Percentiles rank a stretch among this genome's conserved stretches.
These are phyloP conservation scores for Kentomonas sorsogonicus DNA, from an alignment of 208 protist genomes.

Conservation along the genomic window DNA sequence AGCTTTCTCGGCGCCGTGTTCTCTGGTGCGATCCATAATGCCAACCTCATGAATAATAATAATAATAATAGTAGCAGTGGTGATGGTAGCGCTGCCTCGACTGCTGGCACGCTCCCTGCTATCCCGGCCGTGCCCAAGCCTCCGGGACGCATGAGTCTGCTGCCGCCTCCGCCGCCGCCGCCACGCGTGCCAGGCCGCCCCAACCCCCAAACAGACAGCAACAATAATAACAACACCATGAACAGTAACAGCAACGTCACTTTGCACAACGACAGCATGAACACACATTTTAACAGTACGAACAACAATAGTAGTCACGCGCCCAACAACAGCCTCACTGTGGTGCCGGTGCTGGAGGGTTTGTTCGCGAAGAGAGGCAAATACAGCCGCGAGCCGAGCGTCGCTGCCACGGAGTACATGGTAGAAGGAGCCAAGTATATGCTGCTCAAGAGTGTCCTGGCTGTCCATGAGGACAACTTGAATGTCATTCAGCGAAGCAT, in stretches of 20 bases:
- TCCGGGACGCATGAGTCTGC: conserved; percentile 11
- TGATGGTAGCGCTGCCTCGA: not conserved
- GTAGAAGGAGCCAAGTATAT: too few species aligned
- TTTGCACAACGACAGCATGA: not conserved
- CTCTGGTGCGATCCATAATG: not conserved
- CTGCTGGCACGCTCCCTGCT: not conserved
- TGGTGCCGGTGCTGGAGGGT: too few species aligned
- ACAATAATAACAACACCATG: not conserved
- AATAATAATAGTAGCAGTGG: conserved; percentile 2
- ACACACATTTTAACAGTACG: not conserved
- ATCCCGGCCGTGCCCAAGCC: not conserved
- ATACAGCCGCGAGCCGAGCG: too few species aligned
- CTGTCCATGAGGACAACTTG: too few species aligned
- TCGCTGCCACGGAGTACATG: too few species aligned
- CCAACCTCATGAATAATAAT: not conserved
- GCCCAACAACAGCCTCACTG: too few species aligned
- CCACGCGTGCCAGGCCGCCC: too few species aligned
- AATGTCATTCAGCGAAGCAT: too few species aligned
- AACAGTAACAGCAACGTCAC: not conserved
- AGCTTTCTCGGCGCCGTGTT: not conserved
- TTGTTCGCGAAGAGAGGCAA: too few species aligned
- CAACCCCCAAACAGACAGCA: too few species aligned
- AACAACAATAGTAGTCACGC: not conserved
- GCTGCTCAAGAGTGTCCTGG: too few species aligned
- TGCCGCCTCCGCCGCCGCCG: too few species aligned